Evolutionary conservation across 2,329 filamentous ascomycete species (phyloP), one percentile per base, ranked within the genome.

Genomic region (Aureobasidium sp.): DNA sequence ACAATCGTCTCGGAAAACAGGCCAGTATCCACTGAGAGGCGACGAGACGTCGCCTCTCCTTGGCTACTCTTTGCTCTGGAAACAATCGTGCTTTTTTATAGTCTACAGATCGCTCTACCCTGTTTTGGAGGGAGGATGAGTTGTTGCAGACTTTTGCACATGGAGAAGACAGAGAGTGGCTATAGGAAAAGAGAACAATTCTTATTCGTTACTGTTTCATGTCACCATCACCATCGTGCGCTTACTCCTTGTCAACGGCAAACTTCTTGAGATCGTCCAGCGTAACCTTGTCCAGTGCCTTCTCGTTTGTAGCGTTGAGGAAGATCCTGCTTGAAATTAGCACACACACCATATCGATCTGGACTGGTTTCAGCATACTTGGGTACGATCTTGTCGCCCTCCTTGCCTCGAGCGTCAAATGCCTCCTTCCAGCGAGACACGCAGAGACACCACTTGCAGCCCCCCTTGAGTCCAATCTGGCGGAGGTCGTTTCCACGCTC

Each of bases 381-480:
- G 1, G 77, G 77, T 49, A 79, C 77, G 64, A 76, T 74, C 64
- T 69, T 71, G 51, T 78, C 76, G 35, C 74, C 73, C 43, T 78
- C 77, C 13, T 72, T 73, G 49, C 74, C 77, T 62, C 78, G 73
- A 1, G 82, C 82, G 59, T 81, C 74, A 62, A 83, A 79, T 1
- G 82, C 84, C 69, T 86, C 82, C 65, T 79, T 79, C 65, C 65
- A 67, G 46, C 83, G 71, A 11, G 70, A 74, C 2, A 82, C 82
- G 66, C 84, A 86, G 5, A 86, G 71, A 69, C 84, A 86, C 82
- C 84, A 86, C 69, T 81, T 82, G 66, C 82, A 84, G 8, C 83
- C 83, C 13, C 74, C 79, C 21, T 75, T 80, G 59, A 86, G 75
- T 3, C 83, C 83, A 21, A 77, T 75, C 5, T 70, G 66, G 25